Evolutionary conservation across 805 yeast species (phyloP).

Genomic region (Ogataea zsoltii): DNA sequence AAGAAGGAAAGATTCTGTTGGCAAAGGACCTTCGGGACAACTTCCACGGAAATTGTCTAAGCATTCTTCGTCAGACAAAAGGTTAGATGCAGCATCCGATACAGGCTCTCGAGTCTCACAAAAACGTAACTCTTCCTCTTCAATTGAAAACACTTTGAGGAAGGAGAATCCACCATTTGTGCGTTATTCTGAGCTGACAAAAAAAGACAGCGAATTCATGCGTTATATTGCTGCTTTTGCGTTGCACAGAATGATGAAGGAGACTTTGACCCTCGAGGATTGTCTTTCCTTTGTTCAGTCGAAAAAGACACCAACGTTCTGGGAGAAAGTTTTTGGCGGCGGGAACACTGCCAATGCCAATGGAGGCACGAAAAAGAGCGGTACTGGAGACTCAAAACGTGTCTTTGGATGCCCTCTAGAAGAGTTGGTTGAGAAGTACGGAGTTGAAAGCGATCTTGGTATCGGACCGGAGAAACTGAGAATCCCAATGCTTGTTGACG

Average conservation of each 20-base stretch:
- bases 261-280: constrained; percentile 38
- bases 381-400: constrained; percentile 22
- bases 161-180: constrained; percentile 31
- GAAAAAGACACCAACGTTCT: constrained; percentile 46
- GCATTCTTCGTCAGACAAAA: not conserved
- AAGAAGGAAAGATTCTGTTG: not conserved
- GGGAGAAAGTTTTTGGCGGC: constrained; percentile 48
- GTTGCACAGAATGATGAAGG: constrained; percentile 36
- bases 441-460: constrained; percentile 82
- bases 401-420: constrained; percentile 83
- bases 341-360: constrained; percentile 1
- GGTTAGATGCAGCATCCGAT: not conserved
- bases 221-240: constrained; percentile 61
- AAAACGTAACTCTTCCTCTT: not conserved
- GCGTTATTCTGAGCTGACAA: constrained; percentile 65
- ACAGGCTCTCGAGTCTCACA: not conserved
- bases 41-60: not conserved
- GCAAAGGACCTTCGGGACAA: not conserved
- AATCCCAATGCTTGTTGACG: constrained; percentile 87
- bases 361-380: constrained; percentile 7
- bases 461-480: constrained; percentile 77
- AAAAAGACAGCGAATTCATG: constrained; percentile 56
- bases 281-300: constrained; percentile 44
- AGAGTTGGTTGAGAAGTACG: constrained; percentile 63
- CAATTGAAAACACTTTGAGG: not conserved